Evolutionary conservation across 140 eudicot species (phyloP).

Genomic region (Oenanthe javanica): DNA sequence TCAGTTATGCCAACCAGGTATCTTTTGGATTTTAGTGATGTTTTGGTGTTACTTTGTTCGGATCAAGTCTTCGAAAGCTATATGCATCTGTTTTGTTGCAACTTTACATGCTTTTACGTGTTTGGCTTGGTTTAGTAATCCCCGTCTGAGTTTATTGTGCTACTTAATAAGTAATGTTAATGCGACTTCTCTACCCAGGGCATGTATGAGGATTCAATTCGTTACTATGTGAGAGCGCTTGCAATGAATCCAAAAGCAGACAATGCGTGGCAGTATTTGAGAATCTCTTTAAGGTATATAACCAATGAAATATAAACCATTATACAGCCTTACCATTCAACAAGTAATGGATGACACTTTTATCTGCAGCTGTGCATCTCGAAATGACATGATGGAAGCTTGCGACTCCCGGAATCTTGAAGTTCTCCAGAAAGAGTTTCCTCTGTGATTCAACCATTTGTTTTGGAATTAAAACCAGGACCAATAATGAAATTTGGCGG

Average conservation of each 20-base stretch:
- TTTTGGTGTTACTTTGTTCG: not conserved
- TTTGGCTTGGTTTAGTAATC: not conserved
- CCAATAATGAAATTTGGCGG: not conserved
- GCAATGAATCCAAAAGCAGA: constrained; percentile 98
- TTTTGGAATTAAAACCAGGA: not conserved
- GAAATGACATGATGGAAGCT: constrained; percentile 87
- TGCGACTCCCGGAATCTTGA: constrained; percentile 91
- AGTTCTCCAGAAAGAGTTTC: constrained; percentile 90
- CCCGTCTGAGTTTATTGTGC: not conserved
- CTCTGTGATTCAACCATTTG: constrained; percentile 30
- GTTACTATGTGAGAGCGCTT: constrained; percentile 89
- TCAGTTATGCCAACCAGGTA: constrained; percentile 96
- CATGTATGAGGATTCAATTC: constrained; percentile 93
- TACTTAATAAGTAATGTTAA: not conserved
- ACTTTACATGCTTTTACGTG: not conserved
- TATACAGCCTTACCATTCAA: not conserved
- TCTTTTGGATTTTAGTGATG: not conserved
- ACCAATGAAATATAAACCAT: not conserved
- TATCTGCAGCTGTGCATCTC: constrained; percentile 72
- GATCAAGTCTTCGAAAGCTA: not conserved
- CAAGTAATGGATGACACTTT: constrained; percentile 4
- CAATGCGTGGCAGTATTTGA: constrained; percentile 96
- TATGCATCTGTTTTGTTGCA: not conserved
- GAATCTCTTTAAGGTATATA: constrained; percentile 77
- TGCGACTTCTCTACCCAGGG: constrained; percentile 38